Evolutionary conservation across 2,329 filamentous ascomycete species (phyloP), one percentile per base, ranked within the genome.

Genomic region (Cladosporium sp.): DNA sequence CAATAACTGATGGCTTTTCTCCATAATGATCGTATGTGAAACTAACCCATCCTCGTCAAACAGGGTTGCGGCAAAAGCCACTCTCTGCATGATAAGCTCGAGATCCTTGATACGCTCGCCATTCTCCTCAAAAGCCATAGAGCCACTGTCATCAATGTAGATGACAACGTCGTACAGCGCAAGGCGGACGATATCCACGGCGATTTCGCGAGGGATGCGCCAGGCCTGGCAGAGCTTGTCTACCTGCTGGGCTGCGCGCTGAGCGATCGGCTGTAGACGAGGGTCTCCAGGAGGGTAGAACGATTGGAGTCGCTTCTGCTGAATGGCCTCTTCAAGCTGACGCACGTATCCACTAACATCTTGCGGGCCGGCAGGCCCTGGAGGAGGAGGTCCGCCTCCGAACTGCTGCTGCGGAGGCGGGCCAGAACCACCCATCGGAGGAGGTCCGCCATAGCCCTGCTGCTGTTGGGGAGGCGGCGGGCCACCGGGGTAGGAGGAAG

Each of bases 71-170:
- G 82, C 82, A 54, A 77, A 83, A 16, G 82, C 78, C 49, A 85
- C 82, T 46, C 81, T 78, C 45, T 78, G 74, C 57, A 87, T 68
- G 60, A 86, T 85, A 59, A 85, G 73, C 63, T 78, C 78, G 59
- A 87, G 70, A 59, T 86, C 83, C 57, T 83, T 78, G 69, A 86
- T 85, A 55, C 84, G 80, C 61, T 82, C 77, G 41, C 83, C 83
- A 53, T 79, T 77, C 64, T 86, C 82, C 61, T 85, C 82, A 58
- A 86, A 85, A 52, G 79, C 75, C 76, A 87, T 86, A 16, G 83
- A 86, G 41, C 84, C 83, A 63, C 80, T 84, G 71, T 87, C 83
- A 59, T 86, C 83, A 52, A 85, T 80, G 64, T 82, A 85, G 45
- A 85, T 70, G 42, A 83, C 71, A 35, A 84, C 75, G 60, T 85